Percentiles rank a stretch among this genome's conserved stretches.
Conservation (phyloP, 169 alveolate species). For the Pseudocohnilembus persalinus region DNA sequence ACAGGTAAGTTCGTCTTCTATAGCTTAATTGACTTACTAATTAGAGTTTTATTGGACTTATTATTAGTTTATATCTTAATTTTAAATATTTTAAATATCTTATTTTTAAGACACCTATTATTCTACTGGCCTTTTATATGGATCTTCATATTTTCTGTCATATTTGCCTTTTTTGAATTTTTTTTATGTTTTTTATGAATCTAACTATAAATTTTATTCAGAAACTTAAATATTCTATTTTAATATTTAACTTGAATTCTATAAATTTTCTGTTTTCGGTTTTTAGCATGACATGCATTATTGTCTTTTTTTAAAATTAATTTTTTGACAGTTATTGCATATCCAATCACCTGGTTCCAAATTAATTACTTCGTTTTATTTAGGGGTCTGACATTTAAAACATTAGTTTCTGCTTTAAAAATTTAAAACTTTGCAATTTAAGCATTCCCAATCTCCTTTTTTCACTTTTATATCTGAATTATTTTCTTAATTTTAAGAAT, state of each 20-base stretch:
- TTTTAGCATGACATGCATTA: background rate
- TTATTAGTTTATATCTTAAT: too few species aligned
- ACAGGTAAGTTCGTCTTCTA: background rate
- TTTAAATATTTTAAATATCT: too few species aligned
- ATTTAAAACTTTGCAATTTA: background rate
- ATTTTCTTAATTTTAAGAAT: too few species aligned
- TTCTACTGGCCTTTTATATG: too few species aligned
- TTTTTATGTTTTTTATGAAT: too few species aligned
- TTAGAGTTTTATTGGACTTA: background rate
- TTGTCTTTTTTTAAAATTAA: background rate
- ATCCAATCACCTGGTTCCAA: background rate
- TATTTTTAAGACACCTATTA: too few species aligned
- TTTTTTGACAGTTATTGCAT: background rate
- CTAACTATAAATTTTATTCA: too few species aligned
- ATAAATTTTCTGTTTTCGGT: background rate
- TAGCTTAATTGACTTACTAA: background rate
- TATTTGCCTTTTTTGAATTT: too few species aligned
- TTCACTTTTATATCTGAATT: background rate
- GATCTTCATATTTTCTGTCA: too few species aligned
- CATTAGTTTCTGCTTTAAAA: background rate
- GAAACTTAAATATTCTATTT: too few species aligned
- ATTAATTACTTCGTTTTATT: background rate
- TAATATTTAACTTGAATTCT: background rate
- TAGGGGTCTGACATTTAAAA: background rate
- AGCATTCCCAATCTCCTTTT: background rate